Percentiles rank a stretch among this genome's conserved stretches.
Evolutionary conservation across 1,284 basidiomycete genomes (phyloP).

Genomic region (Megacollybia platyphylla): DNA sequence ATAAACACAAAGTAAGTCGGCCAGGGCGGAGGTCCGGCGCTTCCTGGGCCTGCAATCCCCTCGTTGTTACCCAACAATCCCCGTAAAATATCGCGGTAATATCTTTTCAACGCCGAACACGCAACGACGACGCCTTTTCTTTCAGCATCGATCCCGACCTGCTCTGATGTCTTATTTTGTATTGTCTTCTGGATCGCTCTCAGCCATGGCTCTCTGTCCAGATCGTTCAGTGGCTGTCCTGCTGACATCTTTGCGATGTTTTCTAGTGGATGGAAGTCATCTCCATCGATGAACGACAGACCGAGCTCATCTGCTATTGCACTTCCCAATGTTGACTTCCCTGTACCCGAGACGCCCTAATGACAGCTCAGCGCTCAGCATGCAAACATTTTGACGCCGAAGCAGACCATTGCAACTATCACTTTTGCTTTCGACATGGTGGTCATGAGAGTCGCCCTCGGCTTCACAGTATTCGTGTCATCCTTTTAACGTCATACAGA

Average conservation of each 20-base stretch:
- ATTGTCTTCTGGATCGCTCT: conserved; percentile 58
- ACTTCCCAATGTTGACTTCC: conserved; percentile 80
- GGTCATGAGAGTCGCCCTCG: no score
- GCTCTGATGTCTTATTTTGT: conserved; percentile 16
- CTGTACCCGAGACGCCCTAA: conserved; percentile 70
- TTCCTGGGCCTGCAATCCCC: conserved; percentile 16
- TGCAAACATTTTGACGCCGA: background rate
- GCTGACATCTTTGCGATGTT: conserved; percentile 86
- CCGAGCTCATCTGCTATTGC: conserved; percentile 49
- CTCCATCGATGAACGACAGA: conserved; percentile 81
- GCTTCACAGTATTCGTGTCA: no score
- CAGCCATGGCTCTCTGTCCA: conserved; percentile 83
- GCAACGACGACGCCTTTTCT: conserved; percentile 59
- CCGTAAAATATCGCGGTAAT: conserved; percentile 76
- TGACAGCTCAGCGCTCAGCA: background rate
- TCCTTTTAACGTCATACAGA: no score
- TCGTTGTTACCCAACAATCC: conserved; percentile 23
- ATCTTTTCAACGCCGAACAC: conserved; percentile 76
- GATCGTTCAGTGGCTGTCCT: conserved; percentile 72
- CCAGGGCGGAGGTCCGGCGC: conserved; percentile 17
- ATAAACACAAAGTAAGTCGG: conserved; percentile 79
- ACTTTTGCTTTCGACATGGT: no score
- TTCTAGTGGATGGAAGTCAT: conserved; percentile 71
- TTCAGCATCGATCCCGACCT: conserved; percentile 7
- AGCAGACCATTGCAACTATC: conserved; percentile 1